Evolutionary conservation across 2,329 filamentous ascomycete species (phyloP).

Genomic region (Microdochium nivale): DNA sequence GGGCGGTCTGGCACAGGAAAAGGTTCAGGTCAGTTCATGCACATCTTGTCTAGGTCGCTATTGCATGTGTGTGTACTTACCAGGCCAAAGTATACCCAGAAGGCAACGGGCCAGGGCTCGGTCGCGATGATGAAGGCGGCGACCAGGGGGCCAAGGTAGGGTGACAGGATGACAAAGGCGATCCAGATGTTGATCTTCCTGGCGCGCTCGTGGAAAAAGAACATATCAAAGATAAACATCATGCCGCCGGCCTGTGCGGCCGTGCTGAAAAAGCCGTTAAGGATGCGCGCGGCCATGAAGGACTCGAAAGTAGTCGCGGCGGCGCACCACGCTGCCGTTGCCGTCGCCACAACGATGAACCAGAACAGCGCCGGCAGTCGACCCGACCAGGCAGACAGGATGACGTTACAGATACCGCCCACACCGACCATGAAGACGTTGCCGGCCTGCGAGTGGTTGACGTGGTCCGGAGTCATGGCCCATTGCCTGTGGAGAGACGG

Average conservation of each 20-base stretch:
- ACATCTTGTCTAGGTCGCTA: not conserved
- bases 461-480: slow-evolving; percentile 34
- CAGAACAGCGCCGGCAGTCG: slow-evolving; percentile 34
- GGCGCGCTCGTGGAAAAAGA: slow-evolving; percentile 49
- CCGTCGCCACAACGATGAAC: slow-evolving; percentile 25
- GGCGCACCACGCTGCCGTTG: slow-evolving; percentile 34
- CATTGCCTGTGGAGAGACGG: slow-evolving; percentile 26
- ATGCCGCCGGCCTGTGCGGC: slow-evolving; percentile 35
- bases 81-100: slow-evolving; percentile 34
- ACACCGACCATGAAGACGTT: slow-evolving; percentile 42
- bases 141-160: slow-evolving; percentile 35
- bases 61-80: not conserved
- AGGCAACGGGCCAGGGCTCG: slow-evolving; percentile 33
- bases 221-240: slow-evolving; percentile 48
- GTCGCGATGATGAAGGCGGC: slow-evolving; percentile 39
- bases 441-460: slow-evolving; percentile 42
- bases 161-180: slow-evolving; percentile 29
- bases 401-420: slow-evolving; percentile 29
- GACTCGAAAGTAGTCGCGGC: slow-evolving; percentile 33
- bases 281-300: slow-evolving; percentile 37
- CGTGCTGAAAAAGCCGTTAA: slow-evolving; percentile 39
- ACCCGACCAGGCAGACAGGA: slow-evolving; percentile 31
- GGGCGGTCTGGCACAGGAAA: slow-evolving; percentile 18
- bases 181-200: slow-evolving; percentile 41
- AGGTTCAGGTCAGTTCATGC: not conserved